phyloP scores from a whole-genome alignment of 1,284 basidiomycete species.

The Boletellus deceptivus region DNA sequence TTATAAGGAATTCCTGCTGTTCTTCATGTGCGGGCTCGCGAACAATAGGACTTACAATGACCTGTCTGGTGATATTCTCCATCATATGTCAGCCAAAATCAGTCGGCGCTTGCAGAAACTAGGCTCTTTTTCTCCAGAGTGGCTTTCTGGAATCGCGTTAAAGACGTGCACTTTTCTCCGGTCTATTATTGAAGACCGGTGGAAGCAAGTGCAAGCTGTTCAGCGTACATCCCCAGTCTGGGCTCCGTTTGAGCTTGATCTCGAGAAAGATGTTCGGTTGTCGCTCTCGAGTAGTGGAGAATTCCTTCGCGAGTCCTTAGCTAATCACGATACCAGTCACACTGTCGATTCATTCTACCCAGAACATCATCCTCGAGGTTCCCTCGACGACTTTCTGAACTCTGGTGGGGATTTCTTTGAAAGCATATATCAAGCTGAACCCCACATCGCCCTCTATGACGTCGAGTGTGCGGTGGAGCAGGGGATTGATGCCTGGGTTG shows the following conservation, averaged over 20 bases:
- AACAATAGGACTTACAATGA: slow-evolving; percentile 12
- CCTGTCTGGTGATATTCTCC: slow-evolving; percentile 33
- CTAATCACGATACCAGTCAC: slow-evolving; percentile 1
- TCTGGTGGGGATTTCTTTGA: slow-evolving; percentile 9
- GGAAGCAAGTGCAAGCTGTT: slow-evolving; percentile 1
- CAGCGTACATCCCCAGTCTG: slow-evolving; percentile 19
- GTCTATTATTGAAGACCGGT: slow-evolving; percentile 4
- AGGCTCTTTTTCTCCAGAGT: background rate
- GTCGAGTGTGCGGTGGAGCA: slow-evolving; percentile 33
- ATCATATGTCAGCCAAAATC: slow-evolving; percentile 29
- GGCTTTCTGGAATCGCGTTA: slow-evolving; percentile 3
- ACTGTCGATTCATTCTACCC: slow-evolving; percentile 16
- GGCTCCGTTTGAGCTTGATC: slow-evolving; percentile 24
- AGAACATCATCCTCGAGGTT: slow-evolving; percentile 1
- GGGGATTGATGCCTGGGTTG: slow-evolving; percentile 32
- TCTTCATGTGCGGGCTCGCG: slow-evolving; percentile 35
- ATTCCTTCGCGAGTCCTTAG: slow-evolving; percentile 24
- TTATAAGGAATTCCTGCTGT: slow-evolving; percentile 48
- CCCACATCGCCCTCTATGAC: slow-evolving; percentile 28
- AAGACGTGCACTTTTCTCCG: slow-evolving; percentile 4
- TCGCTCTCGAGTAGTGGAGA: slow-evolving; percentile 27
- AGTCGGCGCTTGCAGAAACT: slow-evolving; percentile 38
- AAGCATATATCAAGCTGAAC: slow-evolving; percentile 6
- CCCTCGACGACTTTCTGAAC: slow-evolving; percentile 12
- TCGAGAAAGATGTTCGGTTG: slow-evolving; percentile 26